phyloP scores from a whole-genome alignment of 108 stramenopile genomes.

The Nitzschia putrida region DNA sequence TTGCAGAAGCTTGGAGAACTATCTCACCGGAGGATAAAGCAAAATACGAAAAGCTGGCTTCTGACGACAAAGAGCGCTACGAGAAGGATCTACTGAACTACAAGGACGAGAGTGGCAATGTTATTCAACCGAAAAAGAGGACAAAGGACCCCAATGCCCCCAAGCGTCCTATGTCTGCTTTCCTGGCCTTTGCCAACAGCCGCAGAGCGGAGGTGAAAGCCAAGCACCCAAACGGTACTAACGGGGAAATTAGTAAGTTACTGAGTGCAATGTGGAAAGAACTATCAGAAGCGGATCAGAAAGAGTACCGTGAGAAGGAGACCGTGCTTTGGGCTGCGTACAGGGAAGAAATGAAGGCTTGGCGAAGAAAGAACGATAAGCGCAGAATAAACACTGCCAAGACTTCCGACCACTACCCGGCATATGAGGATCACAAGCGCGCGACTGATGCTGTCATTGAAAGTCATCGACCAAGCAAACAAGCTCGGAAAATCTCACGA shows the following conservation, averaged over 20 bases:
- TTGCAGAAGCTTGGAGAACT: conserved; percentile 46
- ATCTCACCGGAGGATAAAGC: conserved; percentile 33
- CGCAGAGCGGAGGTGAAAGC: conserved; percentile 39
- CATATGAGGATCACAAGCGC: not conserved
- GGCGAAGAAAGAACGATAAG: conserved; percentile 36
- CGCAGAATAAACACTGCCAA: not conserved
- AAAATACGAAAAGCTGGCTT: conserved; percentile 48
- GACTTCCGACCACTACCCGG: too few relatives aligned
- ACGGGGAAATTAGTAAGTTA: conserved; percentile 43
- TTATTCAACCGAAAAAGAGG: conserved; percentile 17
- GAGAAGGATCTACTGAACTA: conserved; percentile 44
- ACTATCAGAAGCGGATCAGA: conserved; percentile 17
- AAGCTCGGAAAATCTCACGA: not conserved
- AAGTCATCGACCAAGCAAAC: not conserved
- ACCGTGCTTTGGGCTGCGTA: conserved; percentile 32
- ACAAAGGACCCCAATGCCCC: conserved; percentile 29
- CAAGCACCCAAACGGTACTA: conserved; percentile 29
- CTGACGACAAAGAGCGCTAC: conserved; percentile 45
- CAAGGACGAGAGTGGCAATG: conserved; percentile 32
- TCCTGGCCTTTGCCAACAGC: conserved; percentile 45
- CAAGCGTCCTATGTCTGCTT: conserved; percentile 51
- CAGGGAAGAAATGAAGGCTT: conserved; percentile 35
- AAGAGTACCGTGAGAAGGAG: conserved; percentile 35
- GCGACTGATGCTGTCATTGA: not conserved
- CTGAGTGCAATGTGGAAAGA: conserved; percentile 49